These are phyloP conservation scores for Neurospora tetrasperma DNA, from an alignment of 495 filamentous ascomycete species.

Conservation along the genomic window DNA sequence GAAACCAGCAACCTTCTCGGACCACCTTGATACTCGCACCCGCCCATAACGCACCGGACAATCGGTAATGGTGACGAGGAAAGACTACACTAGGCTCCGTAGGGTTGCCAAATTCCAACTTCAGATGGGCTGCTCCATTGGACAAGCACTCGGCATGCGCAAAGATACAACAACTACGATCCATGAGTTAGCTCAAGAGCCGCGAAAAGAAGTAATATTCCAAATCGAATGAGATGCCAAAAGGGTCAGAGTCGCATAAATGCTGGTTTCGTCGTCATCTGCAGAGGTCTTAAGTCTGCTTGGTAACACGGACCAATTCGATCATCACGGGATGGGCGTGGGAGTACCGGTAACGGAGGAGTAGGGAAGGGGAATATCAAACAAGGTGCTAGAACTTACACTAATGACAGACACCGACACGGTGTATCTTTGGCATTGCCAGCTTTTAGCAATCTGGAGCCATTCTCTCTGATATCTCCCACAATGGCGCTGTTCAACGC, in stretches of 20 bases:
- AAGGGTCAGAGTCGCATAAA: conserved; percentile 74
- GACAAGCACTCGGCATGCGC: neutral
- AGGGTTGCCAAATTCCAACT: neutral
- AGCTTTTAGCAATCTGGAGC: neutral
- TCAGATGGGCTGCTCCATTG: neutral
- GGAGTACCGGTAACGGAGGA: neutral
- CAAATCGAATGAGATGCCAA: conserved; percentile 3
- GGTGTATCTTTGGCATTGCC: neutral
- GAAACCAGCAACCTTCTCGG: neutral
- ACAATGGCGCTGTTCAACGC: neutral
- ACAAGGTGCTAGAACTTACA: neutral
- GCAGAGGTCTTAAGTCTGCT: conserved; percentile 92
- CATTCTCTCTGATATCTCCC: neutral
- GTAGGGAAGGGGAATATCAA: neutral
- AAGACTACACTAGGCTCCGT: neutral
- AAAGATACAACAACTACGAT: neutral
- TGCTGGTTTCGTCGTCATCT: conserved; percentile 69
- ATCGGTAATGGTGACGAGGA: neutral
- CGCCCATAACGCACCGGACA: neutral
- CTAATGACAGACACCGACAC: neutral
- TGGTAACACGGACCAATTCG: conserved; percentile 98
- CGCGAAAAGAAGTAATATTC: neutral
- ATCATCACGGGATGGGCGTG: conserved; percentile 61
- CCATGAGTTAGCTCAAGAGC: neutral
- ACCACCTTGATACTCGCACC: neutral